Conservation (phyloP, 768 basidiomycete genomes). For the Sporobolomyces pararoseus region DNA sequence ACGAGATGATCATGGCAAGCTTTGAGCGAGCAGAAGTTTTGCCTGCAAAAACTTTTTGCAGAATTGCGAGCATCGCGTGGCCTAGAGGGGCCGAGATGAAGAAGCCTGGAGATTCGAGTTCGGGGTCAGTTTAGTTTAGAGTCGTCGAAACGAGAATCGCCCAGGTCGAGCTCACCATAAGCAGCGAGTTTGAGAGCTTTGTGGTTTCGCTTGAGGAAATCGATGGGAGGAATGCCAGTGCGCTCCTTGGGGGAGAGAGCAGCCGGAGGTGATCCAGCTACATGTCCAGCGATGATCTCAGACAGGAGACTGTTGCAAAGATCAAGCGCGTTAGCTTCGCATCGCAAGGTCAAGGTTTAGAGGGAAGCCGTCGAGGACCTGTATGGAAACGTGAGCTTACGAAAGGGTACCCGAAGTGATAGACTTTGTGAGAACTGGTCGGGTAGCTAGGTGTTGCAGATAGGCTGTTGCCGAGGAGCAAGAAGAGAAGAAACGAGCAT, state of each 20-base stretch:
- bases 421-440: slow-evolving; percentile 77
- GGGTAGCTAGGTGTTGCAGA: slow-evolving; percentile 61
- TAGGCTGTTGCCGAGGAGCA: slow-evolving; percentile 52
- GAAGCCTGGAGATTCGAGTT: slow-evolving; percentile 58
- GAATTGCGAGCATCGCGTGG: slow-evolving; percentile 65
- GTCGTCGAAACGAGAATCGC: not conserved
- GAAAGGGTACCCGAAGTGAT: slow-evolving; percentile 61
- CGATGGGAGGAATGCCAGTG: slow-evolving; percentile 38
- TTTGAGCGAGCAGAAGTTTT: slow-evolving; percentile 63
- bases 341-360: too few species aligned
- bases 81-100: slow-evolving; percentile 76
- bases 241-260: slow-evolving; percentile 49
- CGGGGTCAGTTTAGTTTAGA: not conserved
- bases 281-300: slow-evolving; percentile 47
- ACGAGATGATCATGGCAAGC: slow-evolving; percentile 69
- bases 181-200: slow-evolving; percentile 75
- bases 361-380: too few species aligned
- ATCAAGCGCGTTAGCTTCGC: too few species aligned
- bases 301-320: slow-evolving; percentile 61
- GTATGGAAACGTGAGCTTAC: too few species aligned
- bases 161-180: slow-evolving; percentile 25
- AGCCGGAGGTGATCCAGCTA: slow-evolving; percentile 55
- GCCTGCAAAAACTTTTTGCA: slow-evolving; percentile 75
- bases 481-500: too few species aligned
- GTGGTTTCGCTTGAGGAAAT: slow-evolving; percentile 56